Base-by-base conservation (phyloP, 2,329 filamentous ascomycete species). In the Fusarium irregulare region DNA sequence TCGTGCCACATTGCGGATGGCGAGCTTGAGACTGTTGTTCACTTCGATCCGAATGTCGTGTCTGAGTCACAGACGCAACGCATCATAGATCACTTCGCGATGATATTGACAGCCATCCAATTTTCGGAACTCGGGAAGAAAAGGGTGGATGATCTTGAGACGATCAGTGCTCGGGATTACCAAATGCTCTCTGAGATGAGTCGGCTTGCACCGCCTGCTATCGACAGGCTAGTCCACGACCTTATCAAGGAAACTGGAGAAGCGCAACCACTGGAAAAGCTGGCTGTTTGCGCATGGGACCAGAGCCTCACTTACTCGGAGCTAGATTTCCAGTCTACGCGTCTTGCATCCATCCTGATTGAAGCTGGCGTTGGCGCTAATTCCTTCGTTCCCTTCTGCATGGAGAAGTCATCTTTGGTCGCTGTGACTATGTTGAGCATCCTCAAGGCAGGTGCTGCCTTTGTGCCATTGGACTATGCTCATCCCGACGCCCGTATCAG, bases 221-320 rank as follows among this genome's bases (percentile, higher is more conserved):
- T 56, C 3, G 50, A 70, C 0, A 42, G 6, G 41, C 30, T 71
- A 3, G 14, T 71, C 2, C 68, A 71, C 6, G 44, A 72, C 18
- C 44, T 37, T 12, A 32, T 71, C 12, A 6, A 23, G 20, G 23
- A n/a, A 2, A 30, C 30, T 16, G 41, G 28, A 11, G 0, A 16
- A 2, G 20, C 14, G 4, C 60, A 73, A 34, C 8, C 42, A 4
- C 40, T 42, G 4, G 57, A 69, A 12, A 63, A 73, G 20, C 5
- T 48, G 30, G 60, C 60, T 8, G 37, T 84, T 12, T 72, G 78
- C 47, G 79, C 82, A 2, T 84, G 81, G 82, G 83, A 84, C 53
- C 79, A 79, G 7, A 67, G 60, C 21, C 79, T 83, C 44, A 82
- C 81, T 3, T 84, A 83, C 54, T 49, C 68, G 28, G 78, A 84